Conservation (phyloP, 306 rosid species). For the Abrus precatorius region DNA sequence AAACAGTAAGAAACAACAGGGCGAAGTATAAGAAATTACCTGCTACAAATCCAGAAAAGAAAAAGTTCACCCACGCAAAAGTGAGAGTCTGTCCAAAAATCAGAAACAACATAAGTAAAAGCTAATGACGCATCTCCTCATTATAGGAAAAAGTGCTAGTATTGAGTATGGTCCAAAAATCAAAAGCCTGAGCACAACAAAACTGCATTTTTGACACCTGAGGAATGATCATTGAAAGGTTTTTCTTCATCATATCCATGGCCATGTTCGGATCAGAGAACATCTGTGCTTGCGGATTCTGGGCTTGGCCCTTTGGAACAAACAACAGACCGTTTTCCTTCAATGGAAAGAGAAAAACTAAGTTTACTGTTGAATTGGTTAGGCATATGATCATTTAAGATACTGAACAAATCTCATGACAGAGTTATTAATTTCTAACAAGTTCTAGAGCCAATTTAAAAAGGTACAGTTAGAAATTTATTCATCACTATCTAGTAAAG, state of each 20-base stretch:
- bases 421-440: constrained; percentile 23
- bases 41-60: constrained; percentile 99
- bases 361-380: constrained; percentile 31
- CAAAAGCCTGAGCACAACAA: constrained; percentile 10
- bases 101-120: constrained; percentile 35
- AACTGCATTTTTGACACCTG: constrained; percentile 66
- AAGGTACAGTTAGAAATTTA: constrained; percentile 20
- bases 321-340: constrained; percentile 91
- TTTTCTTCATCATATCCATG: constrained; percentile 99
- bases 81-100: constrained; percentile 89
- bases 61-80: constrained; percentile 99
- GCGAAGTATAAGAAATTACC: constrained; percentile 59
- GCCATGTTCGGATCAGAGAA: constrained; percentile 99
- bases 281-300: constrained; percentile 96
- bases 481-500: constrained; percentile 9
- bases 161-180: constrained; percentile 27
- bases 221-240: constrained; percentile 97
- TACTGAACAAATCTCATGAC: constrained; percentile 16
- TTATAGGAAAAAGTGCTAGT: constrained; percentile 16
- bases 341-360: constrained; percentile 35
- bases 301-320: constrained; percentile 94
- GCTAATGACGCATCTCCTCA: constrained; percentile 26
- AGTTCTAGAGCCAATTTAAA: not conserved
- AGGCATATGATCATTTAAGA: constrained; percentile 18
- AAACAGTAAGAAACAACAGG: constrained; percentile 27